A percentile compares a stretch with the other conserved stretches of the same genome.
phyloP scores from a whole-genome alignment of 208 protist genomes.

The Crithidia expoeki region DNA sequence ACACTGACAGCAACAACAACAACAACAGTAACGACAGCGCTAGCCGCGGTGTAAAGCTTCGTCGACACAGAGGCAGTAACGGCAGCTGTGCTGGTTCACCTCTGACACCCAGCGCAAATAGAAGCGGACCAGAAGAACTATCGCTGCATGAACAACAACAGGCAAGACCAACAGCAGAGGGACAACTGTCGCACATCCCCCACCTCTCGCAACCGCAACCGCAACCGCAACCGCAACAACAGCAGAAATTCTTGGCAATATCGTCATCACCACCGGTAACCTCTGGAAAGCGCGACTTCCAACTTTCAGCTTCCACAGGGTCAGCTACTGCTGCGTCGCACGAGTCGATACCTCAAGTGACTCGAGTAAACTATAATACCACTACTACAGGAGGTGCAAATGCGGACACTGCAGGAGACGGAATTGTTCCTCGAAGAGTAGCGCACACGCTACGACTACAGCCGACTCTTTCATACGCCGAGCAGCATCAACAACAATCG shows the following conservation, averaged over 20 bases:
- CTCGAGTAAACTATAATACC: no score
- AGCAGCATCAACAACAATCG: background rate
- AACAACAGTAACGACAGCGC: background rate
- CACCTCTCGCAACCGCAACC: no score
- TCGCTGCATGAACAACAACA: slow-evolving; percentile 7
- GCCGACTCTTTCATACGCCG: background rate
- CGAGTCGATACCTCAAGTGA: no score
- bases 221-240: background rate
- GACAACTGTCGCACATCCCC: no score
- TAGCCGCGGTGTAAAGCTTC: background rate
- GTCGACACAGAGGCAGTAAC: slow-evolving; percentile 4
- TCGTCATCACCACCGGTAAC: background rate
- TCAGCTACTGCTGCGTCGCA: no score
- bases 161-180: no score
- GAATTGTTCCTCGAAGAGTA: background rate
- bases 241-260: background rate
- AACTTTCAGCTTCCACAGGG: no score
- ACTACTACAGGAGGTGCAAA: background rate
- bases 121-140: slow-evolving; percentile 2
- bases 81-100: slow-evolving; percentile 8
- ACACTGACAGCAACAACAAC: background rate
- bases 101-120: background rate
- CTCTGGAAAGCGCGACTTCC: background rate
- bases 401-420: background rate
- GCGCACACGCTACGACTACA: slow-evolving; percentile 26